Percentiles rank a stretch among this genome's conserved stretches.
Evolutionary conservation across 441 rosid species (phyloP).

Genomic region (Jatropha podagrica): DNA sequence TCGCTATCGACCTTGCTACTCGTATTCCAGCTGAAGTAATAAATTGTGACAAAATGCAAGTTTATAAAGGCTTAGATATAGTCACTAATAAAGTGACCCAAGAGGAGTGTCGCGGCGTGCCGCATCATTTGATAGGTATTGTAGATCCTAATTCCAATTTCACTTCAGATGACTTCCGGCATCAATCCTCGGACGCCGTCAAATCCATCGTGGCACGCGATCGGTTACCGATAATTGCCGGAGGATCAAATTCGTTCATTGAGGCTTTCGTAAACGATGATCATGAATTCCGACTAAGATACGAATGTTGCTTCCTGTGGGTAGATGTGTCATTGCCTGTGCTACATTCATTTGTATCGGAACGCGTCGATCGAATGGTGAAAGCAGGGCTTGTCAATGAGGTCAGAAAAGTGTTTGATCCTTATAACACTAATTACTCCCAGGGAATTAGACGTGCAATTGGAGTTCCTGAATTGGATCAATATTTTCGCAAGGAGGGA

Average conservation of each 20-base stretch:
- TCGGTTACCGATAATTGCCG: constrained; percentile 63
- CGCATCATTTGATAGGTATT: constrained; percentile 64
- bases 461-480: constrained; percentile 67
- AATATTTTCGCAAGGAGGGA: constrained; percentile 39
- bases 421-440: constrained; percentile 38
- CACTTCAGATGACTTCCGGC: constrained; percentile 47
- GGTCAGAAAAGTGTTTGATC: constrained; percentile 49
- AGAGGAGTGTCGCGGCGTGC: constrained; percentile 63
- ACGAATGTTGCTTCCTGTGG: constrained; percentile 68
- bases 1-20: constrained; percentile 70
- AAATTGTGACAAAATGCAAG: constrained; percentile 83
- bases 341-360: constrained; percentile 51
- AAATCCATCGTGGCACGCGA: constrained; percentile 40
- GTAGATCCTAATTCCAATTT: constrained; percentile 42
- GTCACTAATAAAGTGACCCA: constrained; percentile 70
- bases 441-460: constrained; percentile 66
- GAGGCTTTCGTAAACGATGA: constrained; percentile 52
- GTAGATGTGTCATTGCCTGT: constrained; percentile 57
- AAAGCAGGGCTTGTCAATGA: constrained; percentile 59
- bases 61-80: constrained; percentile 61
- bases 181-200: constrained; percentile 36
- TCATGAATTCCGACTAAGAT: constrained; percentile 47
- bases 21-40: constrained; percentile 65
- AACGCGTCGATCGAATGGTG: constrained; percentile 70
- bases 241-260: constrained; percentile 75